Conservation (phyloP, 495 filamentous ascomycete species). For the Chaetomium cochliodes region DNA sequence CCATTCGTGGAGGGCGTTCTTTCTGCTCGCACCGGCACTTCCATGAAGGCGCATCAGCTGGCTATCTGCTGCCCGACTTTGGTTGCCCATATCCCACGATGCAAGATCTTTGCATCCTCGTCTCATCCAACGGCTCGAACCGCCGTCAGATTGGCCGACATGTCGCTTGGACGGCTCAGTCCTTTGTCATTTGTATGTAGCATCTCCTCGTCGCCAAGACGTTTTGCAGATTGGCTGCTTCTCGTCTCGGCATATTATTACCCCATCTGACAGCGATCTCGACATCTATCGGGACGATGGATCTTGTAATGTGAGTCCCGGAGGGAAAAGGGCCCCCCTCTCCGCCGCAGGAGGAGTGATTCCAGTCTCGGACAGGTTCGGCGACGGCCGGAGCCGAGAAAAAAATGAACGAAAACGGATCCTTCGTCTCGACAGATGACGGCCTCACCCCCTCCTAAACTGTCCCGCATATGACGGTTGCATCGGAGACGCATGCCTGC, state of each 20-base stretch:
- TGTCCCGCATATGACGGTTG: background rate
- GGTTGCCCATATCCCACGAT: no score
- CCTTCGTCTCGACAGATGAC: no score
- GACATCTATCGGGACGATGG: background rate
- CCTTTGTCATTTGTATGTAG: background rate
- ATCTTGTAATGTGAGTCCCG: background rate
- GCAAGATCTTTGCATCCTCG: no score
- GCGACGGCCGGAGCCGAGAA: no score
- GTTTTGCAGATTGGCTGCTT: background rate
- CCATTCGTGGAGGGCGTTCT: no score
- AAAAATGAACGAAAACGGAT: no score
- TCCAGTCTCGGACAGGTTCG: no score
- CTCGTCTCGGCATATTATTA: background rate
- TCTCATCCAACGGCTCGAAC: background rate
- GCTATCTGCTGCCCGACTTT: no score
- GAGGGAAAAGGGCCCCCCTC: no score
- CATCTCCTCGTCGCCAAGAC: conserved; percentile 4
- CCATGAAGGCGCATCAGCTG: no score
- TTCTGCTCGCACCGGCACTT: no score
- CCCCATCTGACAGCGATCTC: conserved; percentile 8
- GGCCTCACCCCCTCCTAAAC: background rate
- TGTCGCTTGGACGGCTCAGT: background rate
- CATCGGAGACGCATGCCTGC: background rate
- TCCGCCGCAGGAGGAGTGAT: background rate
- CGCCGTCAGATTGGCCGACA: no score